A percentile compares a stretch with the other conserved stretches of the same genome.
These are phyloP conservation scores for Cajanus cajan DNA, from an alignment of 306 rosid genomes.

Conservation along the genomic window DNA sequence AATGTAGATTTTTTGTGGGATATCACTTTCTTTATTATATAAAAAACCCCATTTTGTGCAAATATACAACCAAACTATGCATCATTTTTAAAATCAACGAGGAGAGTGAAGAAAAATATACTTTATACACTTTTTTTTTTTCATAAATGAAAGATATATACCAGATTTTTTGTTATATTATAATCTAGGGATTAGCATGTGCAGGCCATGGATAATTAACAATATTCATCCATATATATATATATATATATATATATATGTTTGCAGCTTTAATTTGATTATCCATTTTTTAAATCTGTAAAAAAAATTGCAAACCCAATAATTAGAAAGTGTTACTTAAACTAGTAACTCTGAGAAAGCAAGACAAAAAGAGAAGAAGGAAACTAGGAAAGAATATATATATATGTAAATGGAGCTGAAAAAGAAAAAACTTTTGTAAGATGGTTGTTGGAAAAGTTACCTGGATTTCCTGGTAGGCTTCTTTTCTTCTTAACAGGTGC, in stretches of 20 bases:
- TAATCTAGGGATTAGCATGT: not conserved
- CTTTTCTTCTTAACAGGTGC: conserved; percentile 69
- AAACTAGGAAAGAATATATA: not conserved
- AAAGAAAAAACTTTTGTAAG: not conserved
- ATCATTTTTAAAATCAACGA: conserved; percentile 14
- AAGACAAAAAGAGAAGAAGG: not conserved
- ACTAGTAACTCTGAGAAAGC: conserved; percentile 1
- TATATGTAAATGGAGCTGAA: not conserved
- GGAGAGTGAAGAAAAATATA: not conserved
- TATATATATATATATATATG: not conserved
- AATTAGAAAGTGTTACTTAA: conserved; percentile 17
- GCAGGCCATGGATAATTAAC: conserved; percentile 22
- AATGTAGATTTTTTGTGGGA: not conserved
- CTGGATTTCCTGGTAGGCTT: conserved; percentile 92
- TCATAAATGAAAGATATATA: not conserved
- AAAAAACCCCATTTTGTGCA: not conserved
- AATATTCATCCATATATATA: not conserved
- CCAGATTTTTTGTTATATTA: not conserved
- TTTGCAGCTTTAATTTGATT: conserved; percentile 23
- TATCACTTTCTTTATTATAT: not conserved
- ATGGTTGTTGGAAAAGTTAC: conserved; percentile 34
- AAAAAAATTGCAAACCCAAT: not conserved
- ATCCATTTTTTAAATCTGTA: conserved; percentile 4
- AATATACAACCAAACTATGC: not conserved
- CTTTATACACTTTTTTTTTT: not conserved